Evolutionary conservation across 2,329 filamentous ascomycete species (phyloP).

Genomic region (Scedosporium dehoogii): DNA sequence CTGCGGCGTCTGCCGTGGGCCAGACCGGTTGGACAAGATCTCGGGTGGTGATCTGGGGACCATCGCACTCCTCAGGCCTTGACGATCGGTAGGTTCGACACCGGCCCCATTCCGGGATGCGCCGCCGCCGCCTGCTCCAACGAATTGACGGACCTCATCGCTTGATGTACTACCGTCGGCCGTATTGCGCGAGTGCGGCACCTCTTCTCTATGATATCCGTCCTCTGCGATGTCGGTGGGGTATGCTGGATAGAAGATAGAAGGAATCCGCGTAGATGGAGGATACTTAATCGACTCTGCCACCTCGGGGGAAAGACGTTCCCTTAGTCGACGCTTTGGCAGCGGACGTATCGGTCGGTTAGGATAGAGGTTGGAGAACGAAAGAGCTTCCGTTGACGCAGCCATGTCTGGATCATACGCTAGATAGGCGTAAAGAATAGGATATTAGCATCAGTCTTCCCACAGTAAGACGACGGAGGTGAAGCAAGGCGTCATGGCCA

Average conservation of each 20-base stretch:
- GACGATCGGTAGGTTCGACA: constrained; percentile 52
- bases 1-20: not conserved
- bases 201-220: not conserved
- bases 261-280: constrained; percentile 55
- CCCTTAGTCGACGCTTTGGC: constrained; percentile 79
- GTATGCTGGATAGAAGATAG: constrained; percentile 47
- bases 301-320: constrained; percentile 76
- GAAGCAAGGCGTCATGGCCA: not conserved
- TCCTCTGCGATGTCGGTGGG: constrained; percentile 5
- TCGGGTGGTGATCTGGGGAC: constrained; percentile 38
- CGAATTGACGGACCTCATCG: constrained; percentile 5
- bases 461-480: not conserved
- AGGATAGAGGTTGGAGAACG: constrained; percentile 70
- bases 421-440: constrained; percentile 16
- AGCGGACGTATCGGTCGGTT: constrained; percentile 89
- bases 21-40: constrained; percentile 17
- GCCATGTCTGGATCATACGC: constrained; percentile 41
- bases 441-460: not conserved
- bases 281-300: constrained; percentile 77
- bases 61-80: constrained; percentile 34
- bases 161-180: not conserved
- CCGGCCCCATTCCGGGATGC: constrained; percentile 25
- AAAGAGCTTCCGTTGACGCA: constrained; percentile 47
- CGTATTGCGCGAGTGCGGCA: not conserved
- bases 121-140: not conserved